phyloP scores from a whole-genome alignment of 176 grass and related monocot species.

The Hordeum marinum region DNA sequence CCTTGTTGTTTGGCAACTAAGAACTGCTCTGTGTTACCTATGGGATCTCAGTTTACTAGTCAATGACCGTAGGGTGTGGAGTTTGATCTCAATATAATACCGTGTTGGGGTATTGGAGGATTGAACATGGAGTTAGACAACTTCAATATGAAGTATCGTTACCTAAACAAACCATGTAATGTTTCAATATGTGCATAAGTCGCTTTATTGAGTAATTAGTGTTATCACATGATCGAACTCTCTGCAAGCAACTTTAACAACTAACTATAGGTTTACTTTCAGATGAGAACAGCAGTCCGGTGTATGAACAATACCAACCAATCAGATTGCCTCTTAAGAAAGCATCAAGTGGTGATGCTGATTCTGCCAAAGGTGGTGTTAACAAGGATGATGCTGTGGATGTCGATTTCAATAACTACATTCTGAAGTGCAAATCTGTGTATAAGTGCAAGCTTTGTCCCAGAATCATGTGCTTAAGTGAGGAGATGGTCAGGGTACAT shows the following conservation, averaged over 20 bases:
- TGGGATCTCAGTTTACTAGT: neutral
- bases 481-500: conserved; percentile 73
- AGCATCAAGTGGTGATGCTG: conserved; percentile 11
- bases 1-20: neutral
- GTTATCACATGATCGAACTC: neutral
- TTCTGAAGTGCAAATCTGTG: conserved; percentile 88
- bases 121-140: neutral
- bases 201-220: neutral
- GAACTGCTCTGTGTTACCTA: neutral
- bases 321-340: conserved; percentile 29
- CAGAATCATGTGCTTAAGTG: conserved; percentile 80
- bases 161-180: neutral
- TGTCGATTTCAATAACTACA: conserved; percentile 47
- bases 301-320: conserved; percentile 7
- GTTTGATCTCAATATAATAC: neutral
- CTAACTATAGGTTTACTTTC: conserved; percentile 18
- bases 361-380: conserved; percentile 21
- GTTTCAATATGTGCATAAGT: neutral
- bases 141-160: neutral
- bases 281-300: conserved; percentile 37
- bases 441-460: conserved; percentile 90
- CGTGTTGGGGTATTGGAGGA: neutral
- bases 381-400: conserved; percentile 28
- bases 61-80: neutral
- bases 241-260: neutral